phyloP scores from a whole-genome alignment of 2,329 filamentous ascomycete species.

The Monilinia laxa region DNA sequence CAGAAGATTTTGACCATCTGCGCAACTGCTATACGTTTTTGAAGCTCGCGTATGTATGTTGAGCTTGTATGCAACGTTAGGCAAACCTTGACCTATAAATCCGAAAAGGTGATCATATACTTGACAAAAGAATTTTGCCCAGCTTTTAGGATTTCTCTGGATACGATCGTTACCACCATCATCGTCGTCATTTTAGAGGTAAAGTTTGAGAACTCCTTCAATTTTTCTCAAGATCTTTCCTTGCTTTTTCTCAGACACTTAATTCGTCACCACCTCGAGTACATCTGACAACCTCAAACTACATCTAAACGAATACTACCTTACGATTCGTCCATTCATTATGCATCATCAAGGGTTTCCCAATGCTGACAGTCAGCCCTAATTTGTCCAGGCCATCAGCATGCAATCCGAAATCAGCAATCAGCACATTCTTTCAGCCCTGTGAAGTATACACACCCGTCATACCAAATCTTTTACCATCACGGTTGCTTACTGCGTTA shows the following conservation, averaged over 20 bases:
- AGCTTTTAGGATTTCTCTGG: no score
- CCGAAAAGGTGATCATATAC: no score
- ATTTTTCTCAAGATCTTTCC: background rate
- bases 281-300: background rate
- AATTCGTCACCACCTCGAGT: background rate
- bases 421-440: constrained; percentile 20
- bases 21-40: no score
- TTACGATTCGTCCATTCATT: constrained; percentile 2
- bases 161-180: no score
- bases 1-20: background rate
- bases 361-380: constrained; percentile 27
- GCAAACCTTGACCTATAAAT: no score
- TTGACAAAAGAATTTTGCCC: no score
- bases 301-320: background rate
- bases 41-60: no score
- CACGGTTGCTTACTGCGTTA: background rate
- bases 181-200: background rate
- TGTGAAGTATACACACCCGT: background rate
- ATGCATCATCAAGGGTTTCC: background rate
- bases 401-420: background rate
- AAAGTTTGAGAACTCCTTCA: background rate
- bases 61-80: no score
- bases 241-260: background rate
- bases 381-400: constrained; percentile 19
- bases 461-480: background rate